phyloP scores from a whole-genome alignment of 2,329 filamentous ascomycete genomes.

The Arthrobotrys iridis region DNA sequence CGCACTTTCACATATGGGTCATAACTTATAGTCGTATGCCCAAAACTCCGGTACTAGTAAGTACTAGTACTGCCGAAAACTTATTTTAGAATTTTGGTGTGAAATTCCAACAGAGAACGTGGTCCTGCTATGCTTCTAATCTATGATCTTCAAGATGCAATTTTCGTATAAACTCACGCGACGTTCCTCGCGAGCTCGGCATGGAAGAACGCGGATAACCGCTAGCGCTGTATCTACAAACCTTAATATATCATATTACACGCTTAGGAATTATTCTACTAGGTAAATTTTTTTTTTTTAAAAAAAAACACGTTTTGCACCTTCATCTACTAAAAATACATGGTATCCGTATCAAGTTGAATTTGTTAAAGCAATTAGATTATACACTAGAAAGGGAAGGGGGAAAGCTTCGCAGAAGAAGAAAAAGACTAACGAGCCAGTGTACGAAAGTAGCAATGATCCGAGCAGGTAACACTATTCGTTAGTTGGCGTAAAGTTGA shows the following conservation, averaged over 20 bases:
- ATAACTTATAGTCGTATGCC: too few species aligned
- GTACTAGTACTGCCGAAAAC: too few species aligned
- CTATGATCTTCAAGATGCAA: neutral
- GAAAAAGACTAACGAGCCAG: neutral
- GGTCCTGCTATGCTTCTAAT: neutral
- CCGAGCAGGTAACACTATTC: slow-evolving; percentile 30
- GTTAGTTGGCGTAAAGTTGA: slow-evolving; percentile 2
- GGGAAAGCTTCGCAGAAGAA: neutral
- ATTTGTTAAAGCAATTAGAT: slow-evolving; percentile 21
- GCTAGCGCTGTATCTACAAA: neutral
- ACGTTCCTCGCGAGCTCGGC: too few species aligned
- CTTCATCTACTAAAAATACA: slow-evolving; percentile 50
- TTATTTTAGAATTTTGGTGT: too few species aligned
- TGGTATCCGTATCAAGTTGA: slow-evolving; percentile 35
- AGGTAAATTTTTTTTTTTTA: neutral
- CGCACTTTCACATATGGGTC: too few species aligned
- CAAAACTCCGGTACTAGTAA: too few species aligned
- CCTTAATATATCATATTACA: neutral
- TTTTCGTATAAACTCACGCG: too few species aligned
- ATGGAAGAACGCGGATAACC: neutral
- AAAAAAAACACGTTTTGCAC: slow-evolving; percentile 24
- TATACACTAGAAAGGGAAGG: slow-evolving; percentile 33
- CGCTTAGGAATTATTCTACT: neutral
- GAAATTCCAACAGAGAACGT: neutral
- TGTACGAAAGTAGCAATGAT: slow-evolving; percentile 11